Base-by-base conservation (phyloP, 2,329 filamentous ascomycete species). In the Thielaviopsis euricoi region DNA sequence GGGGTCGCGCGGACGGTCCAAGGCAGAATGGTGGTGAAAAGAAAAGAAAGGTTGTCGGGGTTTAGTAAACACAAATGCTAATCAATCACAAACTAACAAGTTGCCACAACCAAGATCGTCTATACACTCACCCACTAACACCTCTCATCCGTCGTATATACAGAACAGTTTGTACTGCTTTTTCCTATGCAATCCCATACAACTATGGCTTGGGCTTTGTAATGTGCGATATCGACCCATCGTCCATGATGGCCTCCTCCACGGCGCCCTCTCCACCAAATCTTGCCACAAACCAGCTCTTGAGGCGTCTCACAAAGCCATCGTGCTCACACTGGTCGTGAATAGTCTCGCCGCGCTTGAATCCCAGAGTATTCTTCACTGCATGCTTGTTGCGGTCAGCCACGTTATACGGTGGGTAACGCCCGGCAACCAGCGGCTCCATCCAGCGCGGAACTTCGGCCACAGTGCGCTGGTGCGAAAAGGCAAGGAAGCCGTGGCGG, bases 401-500 rank as follows among this genome's bases (percentile, higher is more conserved):
- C 9, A 60, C 57, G 21, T 62, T 58, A 51, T 64, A 65, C 1
- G 64, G 63, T 1, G 63, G 61, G 37, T 63, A 65, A n/a, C 63
- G 61, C 25, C 56, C 52, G 43, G 58, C 60, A 33, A 65, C 56
- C 2, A 64, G 1, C 19, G 58, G 15, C 15, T 64, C 63, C 49
- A 64, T 15, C 71, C 71, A 73, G 58, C 56, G 60, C 6, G 71
- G 71, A 6, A 70, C 64, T 51, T 67, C 63, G 55, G 69, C 66
- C 40, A 73, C 67, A 62, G 66, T 65, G 43, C 71, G 70, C 58
- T 67, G 66, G 64, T 74, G 71, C 57, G 67, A 70, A 57, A 74
- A 74, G 25, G 68, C 63, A 52, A 71, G 68, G 66, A 79, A 71
- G 40, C 75, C 74, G 65, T 73, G 71, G 61, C 68, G 66, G 19